Evolutionary conservation across 2,329 filamentous ascomycete genomes (phyloP), one percentile per base, ranked within the genome.

Genomic region (Pyrenophora graminea): DNA sequence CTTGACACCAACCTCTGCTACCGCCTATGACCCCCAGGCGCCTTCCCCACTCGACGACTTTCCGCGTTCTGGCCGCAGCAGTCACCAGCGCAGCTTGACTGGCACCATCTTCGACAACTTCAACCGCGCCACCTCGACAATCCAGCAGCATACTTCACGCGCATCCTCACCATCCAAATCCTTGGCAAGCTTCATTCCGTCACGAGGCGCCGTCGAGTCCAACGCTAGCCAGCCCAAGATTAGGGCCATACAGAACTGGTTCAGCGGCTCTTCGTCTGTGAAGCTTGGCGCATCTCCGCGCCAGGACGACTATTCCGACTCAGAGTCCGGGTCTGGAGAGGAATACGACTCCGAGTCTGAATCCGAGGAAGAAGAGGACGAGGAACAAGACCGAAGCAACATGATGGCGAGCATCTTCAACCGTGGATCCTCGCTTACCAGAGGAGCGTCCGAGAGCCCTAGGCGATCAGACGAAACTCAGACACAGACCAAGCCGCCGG

Each of bases 181-280:
- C 4, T 57, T 72, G 9, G 71, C 72, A n/a, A 72, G 67, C 60
- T 75, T 73, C 55, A 70, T 74, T 10, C 67, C 72, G 33, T 71
- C 70, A 25, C 55, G 71, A 38, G 63, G 54, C 50, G 45, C 60
- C 4, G 54, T 69, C 34, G 67, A 70, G 42, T 66, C 68, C 10
- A 67, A 60, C 48, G 66, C 67, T 15, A 63, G 59, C 44, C 68
- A 69, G 49, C 67, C 68, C 27, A 70, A 68, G 54, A 62, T 70
- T 46, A 56, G 61, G 32, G 63, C 64, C 2, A 58, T 82, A 31
- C 76, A 77, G 43, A 76, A 76, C 56, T 81, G 80, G 79, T 83
- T 83, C 64, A 78, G 77, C 62, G 80, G 80, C 32, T 74, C 77
- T 42, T 81, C 79, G 21, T 75, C 78, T n/a, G 74, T 80, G 38